Base-by-base conservation (phyloP, 78 protist species). In the Isochrysis galbana region DNA sequence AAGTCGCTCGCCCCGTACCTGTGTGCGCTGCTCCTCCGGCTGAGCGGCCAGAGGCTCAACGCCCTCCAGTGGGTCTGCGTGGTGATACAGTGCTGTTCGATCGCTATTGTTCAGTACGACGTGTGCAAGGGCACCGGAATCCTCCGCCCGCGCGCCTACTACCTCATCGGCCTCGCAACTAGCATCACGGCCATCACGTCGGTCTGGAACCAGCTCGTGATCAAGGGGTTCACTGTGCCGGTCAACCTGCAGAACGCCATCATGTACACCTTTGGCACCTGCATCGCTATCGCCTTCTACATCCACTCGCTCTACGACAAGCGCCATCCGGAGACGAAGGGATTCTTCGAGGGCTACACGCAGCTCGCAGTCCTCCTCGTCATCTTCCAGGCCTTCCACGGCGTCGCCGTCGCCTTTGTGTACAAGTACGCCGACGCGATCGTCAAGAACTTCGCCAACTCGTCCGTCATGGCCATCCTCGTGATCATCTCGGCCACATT, bases 361-460 rank as follows among this genome's bases (percentile, higher is more conserved):
- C 46, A 32, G 2, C 55, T 74, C 54, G 74, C 55, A 44, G 0
- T 17, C 38, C 29, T 39, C 26, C n/a, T 90, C 25, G 84, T 90
- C 26, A 19, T 90, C 51, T 34, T 82, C 70, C 48, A 34, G 51
- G 87, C 89, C 70, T 34, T 80, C 42, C 51, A 41, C 45, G 92
- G 92, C 22, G 11, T 90, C 36, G 87, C 77, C 5, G 87, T 90
- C 84, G 46, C 92, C 25, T 7, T 36, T 7, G 92, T 90, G 42
- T 74, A 74, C 87, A 90, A 23, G 92, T 69, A 83, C 69, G 78
- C 92, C 34, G 92, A 90, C 92, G 77, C 77, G 22, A 80, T 90
- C 84, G 84, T 90, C 51, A 90, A 90, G 84, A 69, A 38, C 92
- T 90, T 90, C 14, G 88, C 88, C 1, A 44, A 41, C 54, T 80